Percentiles rank a stretch among this genome's conserved stretches.
Conservation (phyloP, 2,329 filamentous ascomycete species). For the Hyphodiscus sp. region DNA sequence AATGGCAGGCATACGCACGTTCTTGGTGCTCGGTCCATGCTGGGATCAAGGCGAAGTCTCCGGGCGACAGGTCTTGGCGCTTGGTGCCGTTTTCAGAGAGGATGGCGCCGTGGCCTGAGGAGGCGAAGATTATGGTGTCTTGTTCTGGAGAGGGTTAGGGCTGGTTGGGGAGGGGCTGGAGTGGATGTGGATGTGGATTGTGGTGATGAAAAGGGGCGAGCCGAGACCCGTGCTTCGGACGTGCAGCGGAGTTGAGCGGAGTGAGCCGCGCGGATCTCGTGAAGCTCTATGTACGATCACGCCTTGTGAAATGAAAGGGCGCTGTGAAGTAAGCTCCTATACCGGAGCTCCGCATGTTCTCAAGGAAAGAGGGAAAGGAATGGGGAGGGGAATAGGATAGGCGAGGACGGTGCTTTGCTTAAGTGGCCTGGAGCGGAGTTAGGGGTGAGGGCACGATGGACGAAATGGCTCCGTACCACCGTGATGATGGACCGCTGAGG, state of each 20-base stretch:
- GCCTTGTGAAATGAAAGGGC: too few relatives aligned
- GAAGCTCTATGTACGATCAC: too few relatives aligned
- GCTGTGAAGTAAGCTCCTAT: too few relatives aligned
- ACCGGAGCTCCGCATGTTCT: too few relatives aligned
- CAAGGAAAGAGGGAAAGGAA: too few relatives aligned
- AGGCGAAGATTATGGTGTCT: slow-evolving; percentile 65
- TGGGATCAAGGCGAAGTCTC: slow-evolving; percentile 66
- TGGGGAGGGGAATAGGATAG: neutral
- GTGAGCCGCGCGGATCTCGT: too few relatives aligned
- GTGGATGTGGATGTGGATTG: neutral
- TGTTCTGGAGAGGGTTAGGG: slow-evolving; percentile 6
- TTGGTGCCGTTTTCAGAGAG: slow-evolving; percentile 49
- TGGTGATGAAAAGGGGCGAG: too few relatives aligned
- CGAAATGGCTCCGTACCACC: slow-evolving; percentile 47
- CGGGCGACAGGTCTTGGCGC: slow-evolving; percentile 50
- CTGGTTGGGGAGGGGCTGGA: neutral
- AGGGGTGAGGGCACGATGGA: neutral
- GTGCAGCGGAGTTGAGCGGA: too few relatives aligned
- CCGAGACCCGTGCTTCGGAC: too few relatives aligned
- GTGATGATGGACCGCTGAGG: slow-evolving; percentile 61
- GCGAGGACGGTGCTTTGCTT: too few relatives aligned
- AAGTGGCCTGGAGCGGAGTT: neutral
- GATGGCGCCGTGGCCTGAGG: slow-evolving; percentile 54
- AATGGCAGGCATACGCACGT: too few relatives aligned
- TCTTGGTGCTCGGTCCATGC: slow-evolving; percentile 54